A percentile compares a stretch with the other conserved stretches of the same genome.
phyloP scores from a whole-genome alignment of 768 basidiomycete genomes.

The Coprinopsis strossmayeri region DNA sequence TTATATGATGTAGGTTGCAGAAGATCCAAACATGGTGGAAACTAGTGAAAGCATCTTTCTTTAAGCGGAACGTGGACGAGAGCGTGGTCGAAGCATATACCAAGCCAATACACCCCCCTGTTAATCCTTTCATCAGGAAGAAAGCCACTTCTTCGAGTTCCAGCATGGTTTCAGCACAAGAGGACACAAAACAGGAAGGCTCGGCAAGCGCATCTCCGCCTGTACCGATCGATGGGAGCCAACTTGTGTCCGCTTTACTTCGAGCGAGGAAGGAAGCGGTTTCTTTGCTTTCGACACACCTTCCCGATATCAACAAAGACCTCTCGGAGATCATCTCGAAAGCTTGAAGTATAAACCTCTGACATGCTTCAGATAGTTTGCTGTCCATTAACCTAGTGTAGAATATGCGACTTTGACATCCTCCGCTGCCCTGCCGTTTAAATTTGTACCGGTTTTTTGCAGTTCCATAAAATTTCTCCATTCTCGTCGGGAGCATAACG shows the following conservation, averaged over 20 bases:
- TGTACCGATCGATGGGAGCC: slow-evolving; percentile 19
- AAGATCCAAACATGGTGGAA: slow-evolving; percentile 32
- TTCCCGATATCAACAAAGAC: background rate
- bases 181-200: no score
- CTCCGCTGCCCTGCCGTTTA: no score
- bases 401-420: no score
- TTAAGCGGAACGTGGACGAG: slow-evolving; percentile 16
- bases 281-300: background rate
- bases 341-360: no score
- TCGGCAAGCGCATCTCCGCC: no score
- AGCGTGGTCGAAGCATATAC: slow-evolving; percentile 27
- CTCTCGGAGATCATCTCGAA: no score
- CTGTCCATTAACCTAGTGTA: no score
- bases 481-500: no score
- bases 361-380: no score
- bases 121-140: slow-evolving; percentile 35
- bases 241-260: slow-evolving; percentile 25
- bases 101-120: slow-evolving; percentile 31
- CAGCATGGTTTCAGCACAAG: no score
- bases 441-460: no score
- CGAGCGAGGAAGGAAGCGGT: slow-evolving; percentile 15
- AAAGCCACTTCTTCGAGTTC: slow-evolving; percentile 13
- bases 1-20: slow-evolving; percentile 20
- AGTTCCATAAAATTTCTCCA: no score
- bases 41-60: slow-evolving; percentile 20